Percentiles rank a stretch among this genome's conserved stretches.
phyloP scores from a whole-genome alignment of 176 grass and related monocot genomes.

The Oryza officinalis region DNA sequence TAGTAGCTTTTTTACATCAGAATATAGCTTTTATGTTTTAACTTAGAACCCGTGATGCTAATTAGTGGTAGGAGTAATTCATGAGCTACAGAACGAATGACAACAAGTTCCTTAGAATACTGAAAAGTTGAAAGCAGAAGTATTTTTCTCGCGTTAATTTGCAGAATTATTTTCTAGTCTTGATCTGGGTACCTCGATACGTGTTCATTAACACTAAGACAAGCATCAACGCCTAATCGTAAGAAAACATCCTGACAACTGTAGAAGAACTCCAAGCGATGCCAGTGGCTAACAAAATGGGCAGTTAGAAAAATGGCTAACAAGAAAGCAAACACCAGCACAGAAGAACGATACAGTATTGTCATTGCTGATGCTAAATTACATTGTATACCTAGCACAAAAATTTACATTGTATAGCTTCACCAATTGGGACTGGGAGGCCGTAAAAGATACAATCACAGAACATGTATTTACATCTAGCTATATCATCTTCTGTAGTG shows the following conservation, averaged over 20 bases:
- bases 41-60: too few species aligned
- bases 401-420: conserved; percentile 1
- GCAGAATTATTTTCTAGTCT: too few species aligned
- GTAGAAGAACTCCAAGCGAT: not conserved
- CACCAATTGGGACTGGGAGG: not conserved
- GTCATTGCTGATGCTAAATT: not conserved
- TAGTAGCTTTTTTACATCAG: too few species aligned
- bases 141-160: too few species aligned
- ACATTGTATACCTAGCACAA: not conserved
- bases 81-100: too few species aligned
- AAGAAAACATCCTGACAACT: not conserved
- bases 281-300: not conserved
- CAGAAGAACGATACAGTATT: not conserved
- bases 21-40: too few species aligned
- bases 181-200: too few species aligned
- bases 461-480: conserved; percentile 43
- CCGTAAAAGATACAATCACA: conserved; percentile 36
- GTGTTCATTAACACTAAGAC: too few species aligned
- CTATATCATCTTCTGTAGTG: conserved; percentile 37
- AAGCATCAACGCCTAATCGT: too few species aligned
- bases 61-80: too few species aligned
- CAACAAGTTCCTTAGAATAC: too few species aligned
- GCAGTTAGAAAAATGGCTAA: not conserved
- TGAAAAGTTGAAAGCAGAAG: too few species aligned
- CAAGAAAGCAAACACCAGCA: not conserved